Conservation (phyloP, 2,329 filamentous ascomycete genomes). For the Calonectria pauciramosa region DNA sequence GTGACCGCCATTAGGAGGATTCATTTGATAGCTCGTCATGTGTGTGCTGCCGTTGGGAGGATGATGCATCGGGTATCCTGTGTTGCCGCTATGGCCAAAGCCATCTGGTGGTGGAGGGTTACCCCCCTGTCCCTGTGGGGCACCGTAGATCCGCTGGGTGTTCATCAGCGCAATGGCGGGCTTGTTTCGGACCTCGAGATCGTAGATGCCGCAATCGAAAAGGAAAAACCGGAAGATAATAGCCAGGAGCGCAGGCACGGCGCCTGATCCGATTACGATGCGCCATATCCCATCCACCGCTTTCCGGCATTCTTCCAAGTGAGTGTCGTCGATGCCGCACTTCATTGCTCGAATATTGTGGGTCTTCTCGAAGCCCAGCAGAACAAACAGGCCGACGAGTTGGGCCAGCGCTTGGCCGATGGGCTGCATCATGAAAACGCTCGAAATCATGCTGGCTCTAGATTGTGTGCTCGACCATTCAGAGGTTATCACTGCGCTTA, state of each 20-base stretch:
- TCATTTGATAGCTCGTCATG: slow-evolving; percentile 43
- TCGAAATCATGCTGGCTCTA: slow-evolving; percentile 76
- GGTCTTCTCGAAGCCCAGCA: slow-evolving; percentile 60
- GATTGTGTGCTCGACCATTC: slow-evolving; percentile 75
- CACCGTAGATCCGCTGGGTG: slow-evolving; percentile 70
- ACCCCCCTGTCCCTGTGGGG: slow-evolving; percentile 40
- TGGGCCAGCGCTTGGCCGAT: slow-evolving; percentile 76
- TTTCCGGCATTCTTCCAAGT: slow-evolving; percentile 61
- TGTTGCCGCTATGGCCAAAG: slow-evolving; percentile 33
- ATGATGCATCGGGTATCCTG: slow-evolving; percentile 39
- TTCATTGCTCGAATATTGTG: slow-evolving; percentile 59
- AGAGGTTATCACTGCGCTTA: slow-evolving; percentile 76
- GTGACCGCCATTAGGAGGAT: slow-evolving; percentile 33
- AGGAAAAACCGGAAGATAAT: slow-evolving; percentile 77
- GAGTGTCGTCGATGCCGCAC: slow-evolving; percentile 61
- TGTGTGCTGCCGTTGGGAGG: slow-evolving; percentile 33
- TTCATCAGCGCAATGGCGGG: slow-evolving; percentile 70
- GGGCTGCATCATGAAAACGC: slow-evolving; percentile 79
- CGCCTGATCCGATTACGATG: slow-evolving; percentile 76
- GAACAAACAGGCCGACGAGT: slow-evolving; percentile 69
- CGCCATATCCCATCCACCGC: slow-evolving; percentile 74
- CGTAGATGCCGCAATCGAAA: slow-evolving; percentile 75
- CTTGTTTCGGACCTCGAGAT: slow-evolving; percentile 75
- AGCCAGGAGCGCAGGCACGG: slow-evolving; percentile 73
- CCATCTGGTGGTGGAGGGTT: slow-evolving; percentile 35